Percentiles rank a stretch among this genome's conserved stretches.
Conservation (phyloP, 2,329 filamentous ascomycete species). For the Rhynchosporium secalis region DNA sequence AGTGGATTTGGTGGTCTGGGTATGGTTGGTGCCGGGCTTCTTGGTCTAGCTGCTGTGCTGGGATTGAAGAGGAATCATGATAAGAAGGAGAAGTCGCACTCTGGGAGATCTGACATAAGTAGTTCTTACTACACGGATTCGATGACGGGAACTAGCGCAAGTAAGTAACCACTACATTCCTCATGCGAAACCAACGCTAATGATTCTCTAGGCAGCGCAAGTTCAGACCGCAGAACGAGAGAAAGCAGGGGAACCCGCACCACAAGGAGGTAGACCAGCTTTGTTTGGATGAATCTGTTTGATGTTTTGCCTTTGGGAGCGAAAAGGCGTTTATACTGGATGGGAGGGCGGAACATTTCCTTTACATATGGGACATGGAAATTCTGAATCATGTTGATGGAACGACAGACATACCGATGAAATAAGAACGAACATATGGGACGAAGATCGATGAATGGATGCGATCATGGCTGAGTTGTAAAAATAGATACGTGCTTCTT, state of each 20-base stretch:
- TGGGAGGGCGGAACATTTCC: background rate
- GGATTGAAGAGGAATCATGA: constrained; percentile 38
- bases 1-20: constrained; percentile 55
- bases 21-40: constrained; percentile 41
- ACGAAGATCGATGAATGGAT: constrained; percentile 6
- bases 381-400: constrained; percentile 6
- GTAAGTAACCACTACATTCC: constrained; percentile 31
- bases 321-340: constrained; percentile 13
- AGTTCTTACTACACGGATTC: constrained; percentile 39
- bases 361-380: constrained; percentile 1
- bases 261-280: constrained; percentile 14
- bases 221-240: constrained; percentile 37
- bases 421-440: constrained; percentile 7
- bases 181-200: constrained; percentile 23
- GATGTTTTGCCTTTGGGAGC: constrained; percentile 12
- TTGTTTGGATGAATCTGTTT: background rate
- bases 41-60: constrained; percentile 36
- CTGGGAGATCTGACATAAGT: constrained; percentile 31
- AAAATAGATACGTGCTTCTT: background rate
- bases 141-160: constrained; percentile 39
- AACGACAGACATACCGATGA: constrained; percentile 4
- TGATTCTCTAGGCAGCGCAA: constrained; percentile 33
- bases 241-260: constrained; percentile 27
- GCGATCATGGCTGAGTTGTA: background rate
- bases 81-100: constrained; percentile 28